Evolutionary conservation across 1,284 basidiomycete genomes (phyloP).

Genomic region (Trichosporon coremiiforme): DNA sequence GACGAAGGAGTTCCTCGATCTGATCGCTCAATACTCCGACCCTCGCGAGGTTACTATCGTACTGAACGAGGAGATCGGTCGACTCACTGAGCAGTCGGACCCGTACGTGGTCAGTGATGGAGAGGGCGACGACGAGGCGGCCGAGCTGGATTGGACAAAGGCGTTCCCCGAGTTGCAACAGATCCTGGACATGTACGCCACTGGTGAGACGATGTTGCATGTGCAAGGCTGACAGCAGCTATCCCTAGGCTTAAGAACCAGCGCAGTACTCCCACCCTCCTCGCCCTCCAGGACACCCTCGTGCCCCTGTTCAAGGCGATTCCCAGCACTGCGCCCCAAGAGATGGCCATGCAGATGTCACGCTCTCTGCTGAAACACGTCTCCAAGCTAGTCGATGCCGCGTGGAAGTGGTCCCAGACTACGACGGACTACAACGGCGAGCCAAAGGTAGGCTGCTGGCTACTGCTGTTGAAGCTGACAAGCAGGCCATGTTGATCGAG

Average conservation of each 20-base stretch:
- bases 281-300: conserved; percentile 34
- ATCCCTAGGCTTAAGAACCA: conserved; percentile 36
- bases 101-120: conserved; percentile 41
- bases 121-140: conserved; percentile 35
- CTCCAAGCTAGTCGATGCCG: conserved; percentile 30
- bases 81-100: conserved; percentile 39
- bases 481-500: conserved; percentile 40
- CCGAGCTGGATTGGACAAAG: conserved; percentile 51
- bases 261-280: conserved; percentile 44
- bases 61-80: conserved; percentile 36
- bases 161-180: conserved; percentile 61
- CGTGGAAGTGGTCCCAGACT: conserved; percentile 38
- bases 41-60: conserved; percentile 44
- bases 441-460: conserved; percentile 35
- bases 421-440: conserved; percentile 44
- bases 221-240: conserved; percentile 26
- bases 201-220: conserved; percentile 30
- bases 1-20: conserved; percentile 27
- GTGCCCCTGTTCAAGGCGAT: conserved; percentile 36
- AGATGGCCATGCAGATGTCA: conserved; percentile 29
- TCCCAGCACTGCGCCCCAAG: conserved; percentile 21
- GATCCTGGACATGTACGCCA: conserved; percentile 57
- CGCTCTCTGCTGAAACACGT: conserved; percentile 29
- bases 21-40: conserved; percentile 31
- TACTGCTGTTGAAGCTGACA: neutral